Conservation (phyloP, 1,284 basidiomycete genomes). For the Psilocybe mexicana region DNA sequence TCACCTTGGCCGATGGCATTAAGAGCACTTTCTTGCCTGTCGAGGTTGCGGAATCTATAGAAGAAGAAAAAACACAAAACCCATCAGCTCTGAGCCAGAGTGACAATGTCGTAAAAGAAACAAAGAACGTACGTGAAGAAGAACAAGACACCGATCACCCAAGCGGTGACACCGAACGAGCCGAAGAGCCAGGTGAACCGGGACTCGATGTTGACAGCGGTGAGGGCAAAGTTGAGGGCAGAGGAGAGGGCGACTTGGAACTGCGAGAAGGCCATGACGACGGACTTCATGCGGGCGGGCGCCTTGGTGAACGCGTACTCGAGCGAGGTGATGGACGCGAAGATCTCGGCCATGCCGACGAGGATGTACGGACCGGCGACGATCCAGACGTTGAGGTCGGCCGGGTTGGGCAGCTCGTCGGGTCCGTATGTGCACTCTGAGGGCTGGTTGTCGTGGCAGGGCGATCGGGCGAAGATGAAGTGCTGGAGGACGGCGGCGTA, state of each 20-base stretch:
- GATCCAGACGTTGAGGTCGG: slow-evolving; percentile 54
- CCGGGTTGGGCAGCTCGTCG: slow-evolving; percentile 32
- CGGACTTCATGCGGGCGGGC: slow-evolving; percentile 55
- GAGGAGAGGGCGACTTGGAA: slow-evolving; percentile 54
- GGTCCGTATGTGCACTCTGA: slow-evolving; percentile 37
- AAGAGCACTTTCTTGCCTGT: slow-evolving; percentile 44
- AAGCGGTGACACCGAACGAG: slow-evolving; percentile 48
- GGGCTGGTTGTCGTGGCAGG: slow-evolving; percentile 44
- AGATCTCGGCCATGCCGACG: slow-evolving; percentile 54
- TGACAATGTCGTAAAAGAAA: background rate
- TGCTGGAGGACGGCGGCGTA: slow-evolving; percentile 58
- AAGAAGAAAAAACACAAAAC: background rate
- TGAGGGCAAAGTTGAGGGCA: slow-evolving; percentile 47
- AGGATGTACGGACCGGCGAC: slow-evolving; percentile 49
- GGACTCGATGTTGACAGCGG: slow-evolving; percentile 41
- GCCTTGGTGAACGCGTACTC: slow-evolving; percentile 70
- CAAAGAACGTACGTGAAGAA: slow-evolving; percentile 33
- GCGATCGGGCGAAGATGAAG: slow-evolving; percentile 48
- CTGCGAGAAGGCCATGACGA: slow-evolving; percentile 55
- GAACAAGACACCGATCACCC: slow-evolving; percentile 48
- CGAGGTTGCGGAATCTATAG: slow-evolving; percentile 50
- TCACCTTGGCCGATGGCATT: slow-evolving; percentile 45
- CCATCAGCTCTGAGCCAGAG: no score
- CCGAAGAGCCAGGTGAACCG: slow-evolving; percentile 47
- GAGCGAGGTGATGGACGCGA: slow-evolving; percentile 62